phyloP scores from a whole-genome alignment of 1,139 yeast genomes.

The Suhomyces panamericanus region DNA sequence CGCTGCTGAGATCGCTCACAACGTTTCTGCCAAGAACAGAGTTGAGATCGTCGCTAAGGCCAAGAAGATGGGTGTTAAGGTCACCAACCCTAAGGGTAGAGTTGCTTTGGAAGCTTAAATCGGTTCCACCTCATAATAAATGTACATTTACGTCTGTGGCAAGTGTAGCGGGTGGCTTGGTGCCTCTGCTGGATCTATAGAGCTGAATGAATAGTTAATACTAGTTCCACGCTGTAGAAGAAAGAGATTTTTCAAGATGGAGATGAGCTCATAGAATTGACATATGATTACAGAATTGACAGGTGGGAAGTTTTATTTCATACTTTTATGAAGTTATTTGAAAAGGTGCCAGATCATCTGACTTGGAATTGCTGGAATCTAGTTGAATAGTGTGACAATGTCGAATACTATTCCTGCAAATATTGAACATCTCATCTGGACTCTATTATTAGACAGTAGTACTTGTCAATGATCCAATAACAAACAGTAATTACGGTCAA shows the following conservation, averaged over 20 bases:
- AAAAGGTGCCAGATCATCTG: too few relatives aligned
- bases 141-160: conserved; percentile 13
- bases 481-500: too few relatives aligned
- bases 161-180: conserved; percentile 2
- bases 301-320: too few relatives aligned
- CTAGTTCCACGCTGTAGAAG: neutral
- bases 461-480: too few relatives aligned
- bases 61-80: conserved; percentile 97
- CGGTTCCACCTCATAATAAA: conserved; percentile 7
- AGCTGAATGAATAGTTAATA: conserved; percentile 4
- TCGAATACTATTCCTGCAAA: too few relatives aligned
- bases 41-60: conserved; percentile 95
- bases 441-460: too few relatives aligned
- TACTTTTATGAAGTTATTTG: too few relatives aligned
- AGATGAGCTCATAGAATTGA: too few relatives aligned
- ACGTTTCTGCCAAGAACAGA: conserved; percentile 98
- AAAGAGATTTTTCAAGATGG: neutral
- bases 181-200: conserved; percentile 3
- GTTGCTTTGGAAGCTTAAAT: conserved; percentile 94
- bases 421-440: too few relatives aligned
- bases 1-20: conserved; percentile 99
- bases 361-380: too few relatives aligned
- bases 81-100: conserved; percentile 99
- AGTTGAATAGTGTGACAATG: too few relatives aligned
- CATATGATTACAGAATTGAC: too few relatives aligned